These are phyloP conservation scores for Mimosa bimucronata DNA, from an alignment of 306 rosid genomes.

Conservation along the genomic window DNA sequence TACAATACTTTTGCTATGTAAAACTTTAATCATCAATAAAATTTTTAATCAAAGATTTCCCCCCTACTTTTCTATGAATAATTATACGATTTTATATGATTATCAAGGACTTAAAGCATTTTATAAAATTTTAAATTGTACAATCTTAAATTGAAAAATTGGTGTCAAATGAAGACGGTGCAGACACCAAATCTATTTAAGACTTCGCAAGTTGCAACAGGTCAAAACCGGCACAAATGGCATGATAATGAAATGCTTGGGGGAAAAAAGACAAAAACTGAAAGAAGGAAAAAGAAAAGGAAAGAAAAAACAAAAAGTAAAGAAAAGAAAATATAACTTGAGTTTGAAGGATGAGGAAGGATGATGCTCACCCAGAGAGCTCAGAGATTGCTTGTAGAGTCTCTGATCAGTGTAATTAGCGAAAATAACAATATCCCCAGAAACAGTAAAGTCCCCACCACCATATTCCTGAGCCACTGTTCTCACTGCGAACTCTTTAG, in stretches of 20 bases:
- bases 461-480: slow-evolving; percentile 93
- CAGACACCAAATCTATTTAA: slow-evolving; percentile 1
- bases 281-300: neutral
- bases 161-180: neutral
- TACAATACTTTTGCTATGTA: too few species aligned
- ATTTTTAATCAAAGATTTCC: too few species aligned
- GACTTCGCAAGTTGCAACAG: neutral
- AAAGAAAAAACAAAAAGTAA: neutral
- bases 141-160: too few species aligned
- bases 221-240: slow-evolving; percentile 7
- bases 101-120: neutral
- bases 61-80: too few species aligned
- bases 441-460: slow-evolving; percentile 80
- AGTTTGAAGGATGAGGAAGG: slow-evolving; percentile 1
- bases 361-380: slow-evolving; percentile 49
- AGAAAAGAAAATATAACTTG: neutral
- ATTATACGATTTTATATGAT: too few species aligned
- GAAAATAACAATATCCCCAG: slow-evolving; percentile 68
- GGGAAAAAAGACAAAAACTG: fast-evolving
- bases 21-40: too few species aligned
- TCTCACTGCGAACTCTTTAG: slow-evolving; percentile 80
- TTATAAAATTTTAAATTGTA: too few species aligned
- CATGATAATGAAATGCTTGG: neutral
- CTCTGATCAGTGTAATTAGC: slow-evolving; percentile 89
- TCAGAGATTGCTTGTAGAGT: slow-evolving; percentile 69